Conservation (phyloP, 106 monocot species). For the Cymbidium sinense region DNA sequence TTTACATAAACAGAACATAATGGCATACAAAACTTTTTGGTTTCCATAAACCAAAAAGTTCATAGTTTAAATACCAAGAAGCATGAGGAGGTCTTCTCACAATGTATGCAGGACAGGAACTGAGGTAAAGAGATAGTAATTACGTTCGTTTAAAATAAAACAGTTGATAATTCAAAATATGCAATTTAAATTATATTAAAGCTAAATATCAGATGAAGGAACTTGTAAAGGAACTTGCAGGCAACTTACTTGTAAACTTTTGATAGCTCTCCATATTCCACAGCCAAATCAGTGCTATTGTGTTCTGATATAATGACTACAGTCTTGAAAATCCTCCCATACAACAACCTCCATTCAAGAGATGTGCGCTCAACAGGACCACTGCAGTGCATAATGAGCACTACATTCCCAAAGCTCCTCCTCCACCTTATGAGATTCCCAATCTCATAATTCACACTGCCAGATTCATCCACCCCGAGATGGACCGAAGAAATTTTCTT, state of each 20-base stretch:
- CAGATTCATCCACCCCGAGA: conserved; percentile 74
- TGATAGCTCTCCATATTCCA: conserved; percentile 34
- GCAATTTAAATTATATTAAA: neutral
- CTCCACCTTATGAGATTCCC: conserved; percentile 86
- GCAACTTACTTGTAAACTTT: conserved; percentile 57
- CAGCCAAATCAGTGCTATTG: conserved; percentile 42
- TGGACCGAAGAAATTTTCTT: conserved; percentile 42
- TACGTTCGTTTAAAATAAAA: neutral
- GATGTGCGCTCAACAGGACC: conserved; percentile 61
- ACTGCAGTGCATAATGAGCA: conserved; percentile 60
- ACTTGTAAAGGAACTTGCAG: neutral
- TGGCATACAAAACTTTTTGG: neutral
- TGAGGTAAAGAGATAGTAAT: neutral
- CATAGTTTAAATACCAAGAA: neutral
- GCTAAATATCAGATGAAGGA: neutral
- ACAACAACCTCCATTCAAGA: conserved; percentile 84
- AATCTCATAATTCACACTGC: conserved; percentile 67
- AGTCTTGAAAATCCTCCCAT: conserved; percentile 90
- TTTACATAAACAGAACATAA: neutral
- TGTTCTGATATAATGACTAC: conserved; percentile 73
- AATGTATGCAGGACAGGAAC: neutral
- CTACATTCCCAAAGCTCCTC: conserved; percentile 76
- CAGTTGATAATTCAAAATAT: neutral
- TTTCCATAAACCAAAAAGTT: neutral
- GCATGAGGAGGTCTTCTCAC: neutral